A percentile compares a stretch with the other conserved stretches of the same genome.
Conservation (phyloP, 805 yeast genomes). For the Hanseniaspora hatyaiensis region DNA sequence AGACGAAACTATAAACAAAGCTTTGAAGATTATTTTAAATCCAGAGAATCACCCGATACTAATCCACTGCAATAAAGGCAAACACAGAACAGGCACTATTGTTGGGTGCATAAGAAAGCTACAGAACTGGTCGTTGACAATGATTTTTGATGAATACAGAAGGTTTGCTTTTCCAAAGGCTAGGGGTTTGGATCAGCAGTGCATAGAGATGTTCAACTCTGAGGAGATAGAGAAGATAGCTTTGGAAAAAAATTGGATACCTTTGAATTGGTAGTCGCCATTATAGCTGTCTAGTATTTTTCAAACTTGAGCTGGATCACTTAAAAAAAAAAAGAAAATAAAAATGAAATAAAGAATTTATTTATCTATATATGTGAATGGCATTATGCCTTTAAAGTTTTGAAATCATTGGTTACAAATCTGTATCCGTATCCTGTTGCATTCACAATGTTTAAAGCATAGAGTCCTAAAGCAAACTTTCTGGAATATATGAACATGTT, state of each 20-base stretch:
- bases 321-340: neutral
- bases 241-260: constrained; percentile 44
- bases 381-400: constrained; percentile 2
- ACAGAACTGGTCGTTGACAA: constrained; percentile 85
- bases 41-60: constrained; percentile 85
- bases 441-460: constrained; percentile 49
- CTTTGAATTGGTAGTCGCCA: constrained; percentile 63
- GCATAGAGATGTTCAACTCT: constrained; percentile 79
- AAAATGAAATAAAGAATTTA: constrained; percentile 6
- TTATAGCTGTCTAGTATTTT: no score
- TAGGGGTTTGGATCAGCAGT: constrained; percentile 89
- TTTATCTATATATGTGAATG: no score
- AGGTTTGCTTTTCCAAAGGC: constrained; percentile 91
- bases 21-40: constrained; percentile 66
- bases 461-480: constrained; percentile 49
- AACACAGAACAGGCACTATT: constrained; percentile 92
- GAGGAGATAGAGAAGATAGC: constrained; percentile 48
- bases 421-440: constrained; percentile 58
- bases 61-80: constrained; percentile 92
- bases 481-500: constrained; percentile 44
- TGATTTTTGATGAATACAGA: constrained; percentile 92
- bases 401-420: constrained; percentile 41
- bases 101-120: constrained; percentile 83
- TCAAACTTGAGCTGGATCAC: no score
- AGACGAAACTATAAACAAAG: constrained; percentile 58